A percentile compares a stretch with the other conserved stretches of the same genome.
Evolutionary conservation across 176 grass and related monocot species (phyloP).

Genomic region (Carex scoparia): DNA sequence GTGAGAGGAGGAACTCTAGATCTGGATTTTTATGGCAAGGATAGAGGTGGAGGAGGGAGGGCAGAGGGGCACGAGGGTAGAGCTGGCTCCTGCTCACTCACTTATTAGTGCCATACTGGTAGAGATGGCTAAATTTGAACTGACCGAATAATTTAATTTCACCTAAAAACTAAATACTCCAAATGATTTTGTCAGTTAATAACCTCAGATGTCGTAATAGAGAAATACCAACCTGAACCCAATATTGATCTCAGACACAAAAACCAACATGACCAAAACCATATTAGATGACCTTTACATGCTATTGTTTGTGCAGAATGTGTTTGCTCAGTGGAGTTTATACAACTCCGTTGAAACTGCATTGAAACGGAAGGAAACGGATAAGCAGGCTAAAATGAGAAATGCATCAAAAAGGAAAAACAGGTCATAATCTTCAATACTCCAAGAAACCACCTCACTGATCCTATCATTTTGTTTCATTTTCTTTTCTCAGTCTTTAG

Average conservation of each 20-base stretch:
- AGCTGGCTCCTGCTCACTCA: neutral
- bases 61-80: too few relatives aligned
- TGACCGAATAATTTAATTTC: neutral
- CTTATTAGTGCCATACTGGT: neutral
- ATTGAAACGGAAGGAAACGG: constrained; percentile 41
- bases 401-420: constrained; percentile 64
- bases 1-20: too few relatives aligned
- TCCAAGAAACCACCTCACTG: constrained; percentile 37
- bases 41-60: too few relatives aligned
- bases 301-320: constrained; percentile 47
- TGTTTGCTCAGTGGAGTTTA: constrained; percentile 76
- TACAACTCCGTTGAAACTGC: constrained; percentile 74
- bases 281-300: neutral
- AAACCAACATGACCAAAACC: neutral
- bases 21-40: too few relatives aligned
- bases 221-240: neutral
- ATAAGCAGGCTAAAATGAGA: constrained; percentile 20
- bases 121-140: neutral
- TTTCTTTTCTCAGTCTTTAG: constrained; percentile 12
- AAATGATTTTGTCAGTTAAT: neutral
- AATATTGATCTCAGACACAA: neutral
- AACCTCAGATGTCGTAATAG: neutral
- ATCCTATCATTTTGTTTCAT: neutral
- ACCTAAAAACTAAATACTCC: neutral
- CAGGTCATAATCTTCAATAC: constrained; percentile 52